Conservation (phyloP, 805 yeast species). For the Myxozyma vanderwaltii region DNA sequence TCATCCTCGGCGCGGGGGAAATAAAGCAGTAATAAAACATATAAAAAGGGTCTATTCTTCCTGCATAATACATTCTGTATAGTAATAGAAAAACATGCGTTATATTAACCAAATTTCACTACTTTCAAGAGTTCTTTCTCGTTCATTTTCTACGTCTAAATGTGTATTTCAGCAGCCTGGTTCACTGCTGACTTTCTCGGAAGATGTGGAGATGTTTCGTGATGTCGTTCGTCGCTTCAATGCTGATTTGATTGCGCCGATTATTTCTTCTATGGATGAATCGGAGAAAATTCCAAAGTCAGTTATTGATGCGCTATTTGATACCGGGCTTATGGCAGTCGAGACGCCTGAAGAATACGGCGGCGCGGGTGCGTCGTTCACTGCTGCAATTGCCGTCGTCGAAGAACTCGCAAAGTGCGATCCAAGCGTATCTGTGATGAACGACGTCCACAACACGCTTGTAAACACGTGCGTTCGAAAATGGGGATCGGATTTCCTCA, state of each 20-base stretch:
- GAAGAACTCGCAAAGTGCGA: constrained; percentile 51
- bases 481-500: constrained; percentile 45
- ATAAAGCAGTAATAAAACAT: too few species aligned
- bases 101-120: background rate
- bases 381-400: constrained; percentile 49
- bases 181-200: constrained; percentile 40
- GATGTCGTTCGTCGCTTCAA: constrained; percentile 47
- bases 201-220: constrained; percentile 48
- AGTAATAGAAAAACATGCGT: background rate
- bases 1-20: too few species aligned
- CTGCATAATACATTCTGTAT: too few species aligned
- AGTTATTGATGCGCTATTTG: constrained; percentile 43
- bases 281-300: constrained; percentile 42
- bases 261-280: constrained; percentile 47
- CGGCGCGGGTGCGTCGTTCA: constrained; percentile 51
- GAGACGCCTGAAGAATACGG: constrained; percentile 52
- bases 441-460: constrained; percentile 51
- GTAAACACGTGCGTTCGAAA: constrained; percentile 48
- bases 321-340: constrained; percentile 50
- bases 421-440: constrained; percentile 48
- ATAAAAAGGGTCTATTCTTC: too few species aligned
- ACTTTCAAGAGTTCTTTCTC: background rate
- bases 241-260: constrained; percentile 46
- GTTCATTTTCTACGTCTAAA: background rate
- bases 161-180: background rate